A percentile compares a stretch with the other conserved stretches of the same genome.
phyloP scores from a whole-genome alignment of 305 asterid species.

The Fraxinus angustifolia region DNA sequence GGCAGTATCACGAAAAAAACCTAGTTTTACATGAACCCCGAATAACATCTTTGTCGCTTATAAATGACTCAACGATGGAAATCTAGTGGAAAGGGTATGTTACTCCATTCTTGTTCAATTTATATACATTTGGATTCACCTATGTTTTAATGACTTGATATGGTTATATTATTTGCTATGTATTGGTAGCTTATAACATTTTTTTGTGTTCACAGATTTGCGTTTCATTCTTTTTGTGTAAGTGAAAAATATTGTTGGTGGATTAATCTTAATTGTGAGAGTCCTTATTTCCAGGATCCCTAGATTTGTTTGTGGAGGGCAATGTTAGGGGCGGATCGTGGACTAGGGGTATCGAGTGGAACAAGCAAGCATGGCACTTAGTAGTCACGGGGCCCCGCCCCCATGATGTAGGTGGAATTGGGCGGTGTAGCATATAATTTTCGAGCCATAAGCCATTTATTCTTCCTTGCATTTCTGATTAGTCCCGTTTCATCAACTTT shows the following conservation, averaged over 20 bases:
- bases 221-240: background rate
- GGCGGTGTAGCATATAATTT: background rate
- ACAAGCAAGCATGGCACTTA: no score
- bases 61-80: background rate
- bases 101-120: background rate
- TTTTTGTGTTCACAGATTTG: background rate
- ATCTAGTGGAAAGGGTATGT: background rate
- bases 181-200: background rate
- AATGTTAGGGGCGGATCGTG: background rate
- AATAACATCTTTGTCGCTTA: background rate
- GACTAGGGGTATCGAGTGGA: background rate
- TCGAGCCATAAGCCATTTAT: background rate
- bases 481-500: background rate
- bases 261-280: no score
- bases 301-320: background rate
- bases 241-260: background rate
- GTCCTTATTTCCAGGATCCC: background rate
- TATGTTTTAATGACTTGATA: background rate
- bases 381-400: no score
- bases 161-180: background rate
- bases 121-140: background rate
- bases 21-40: conserved; percentile 23
- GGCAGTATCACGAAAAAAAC: conserved; percentile 34
- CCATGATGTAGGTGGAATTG: no score
- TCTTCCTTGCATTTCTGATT: background rate